These are phyloP conservation scores for Saitoella complicata DNA, from an alignment of 805 yeast species.

Conservation along the genomic window DNA sequence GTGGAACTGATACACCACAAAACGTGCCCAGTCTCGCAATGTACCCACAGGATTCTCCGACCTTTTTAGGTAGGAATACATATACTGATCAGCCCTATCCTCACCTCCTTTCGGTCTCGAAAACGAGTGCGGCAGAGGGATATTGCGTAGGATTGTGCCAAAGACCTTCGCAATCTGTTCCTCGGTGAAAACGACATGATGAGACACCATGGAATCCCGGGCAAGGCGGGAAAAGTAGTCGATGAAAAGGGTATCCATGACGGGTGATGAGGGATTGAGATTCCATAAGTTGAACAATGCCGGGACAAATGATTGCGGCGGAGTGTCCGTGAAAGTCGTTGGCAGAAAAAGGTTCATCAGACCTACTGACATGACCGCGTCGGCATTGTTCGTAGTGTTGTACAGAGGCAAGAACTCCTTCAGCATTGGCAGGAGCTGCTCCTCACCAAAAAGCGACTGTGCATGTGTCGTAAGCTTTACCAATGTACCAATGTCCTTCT, in stretches of 20 bases:
- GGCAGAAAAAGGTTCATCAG: constrained; percentile 3
- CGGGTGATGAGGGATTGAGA: constrained; percentile 12
- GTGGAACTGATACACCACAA: constrained; percentile 19
- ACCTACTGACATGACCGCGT: constrained; percentile 6
- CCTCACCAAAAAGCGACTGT: constrained; percentile 14
- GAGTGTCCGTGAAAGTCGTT: constrained; percentile 1
- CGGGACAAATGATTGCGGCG: constrained; percentile 6
- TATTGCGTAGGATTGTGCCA: no score
- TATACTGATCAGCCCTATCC: not conserved
- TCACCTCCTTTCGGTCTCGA: constrained; percentile 14
- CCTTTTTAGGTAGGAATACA: constrained; percentile 3
- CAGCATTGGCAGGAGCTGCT: constrained; percentile 10
- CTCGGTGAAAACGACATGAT: no score
- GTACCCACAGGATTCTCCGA: not conserved
- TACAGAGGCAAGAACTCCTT: constrained; percentile 17
- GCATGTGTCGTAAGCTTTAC: constrained; percentile 12
- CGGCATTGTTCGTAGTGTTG: not conserved
- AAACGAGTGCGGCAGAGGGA: no score
- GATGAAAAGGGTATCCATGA: constrained; percentile 12
- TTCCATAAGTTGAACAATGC: not conserved
- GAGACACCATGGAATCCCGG: constrained; percentile 20
- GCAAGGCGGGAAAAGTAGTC: constrained; percentile 44
- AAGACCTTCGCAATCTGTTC: no score
- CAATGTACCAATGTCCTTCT: constrained; percentile 4
- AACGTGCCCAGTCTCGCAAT: not conserved